Evolutionary conservation across 805 yeast species (phyloP).

Genomic region (Teunomyces tritomae): DNA sequence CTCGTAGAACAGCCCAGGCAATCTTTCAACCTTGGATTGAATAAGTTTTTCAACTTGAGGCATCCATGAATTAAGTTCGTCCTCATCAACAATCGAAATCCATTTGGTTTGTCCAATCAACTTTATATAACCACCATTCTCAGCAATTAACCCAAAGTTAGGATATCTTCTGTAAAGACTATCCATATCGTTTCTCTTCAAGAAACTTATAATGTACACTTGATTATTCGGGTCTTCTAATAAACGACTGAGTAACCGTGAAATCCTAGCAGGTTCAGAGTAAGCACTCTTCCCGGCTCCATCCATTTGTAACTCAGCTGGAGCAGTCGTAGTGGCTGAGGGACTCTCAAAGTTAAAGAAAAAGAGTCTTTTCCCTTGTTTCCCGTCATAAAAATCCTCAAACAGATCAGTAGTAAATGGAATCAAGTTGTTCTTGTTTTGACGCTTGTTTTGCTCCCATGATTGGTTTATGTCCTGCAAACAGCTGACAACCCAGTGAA

Average conservation of each 20-base stretch:
- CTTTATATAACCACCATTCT: conserved; percentile 80
- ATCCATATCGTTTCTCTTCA: conserved; percentile 63
- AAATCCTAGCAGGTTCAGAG: conserved; percentile 61
- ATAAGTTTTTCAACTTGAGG: conserved; percentile 54
- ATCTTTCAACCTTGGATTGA: conserved; percentile 63
- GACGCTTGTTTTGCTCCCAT: conserved; percentile 32
- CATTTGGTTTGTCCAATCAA: conserved; percentile 51
- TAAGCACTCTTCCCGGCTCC: conserved; percentile 20
- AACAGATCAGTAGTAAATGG: conserved; percentile 36
- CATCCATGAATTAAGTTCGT: conserved; percentile 53
- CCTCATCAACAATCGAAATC: conserved; percentile 58
- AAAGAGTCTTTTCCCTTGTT: conserved; percentile 43
- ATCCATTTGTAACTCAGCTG: background rate
- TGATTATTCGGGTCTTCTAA: conserved; percentile 55
- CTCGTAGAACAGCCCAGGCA: conserved; percentile 74
- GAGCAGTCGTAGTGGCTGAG: conserved; percentile 22
- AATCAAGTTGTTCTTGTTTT: conserved; percentile 19
- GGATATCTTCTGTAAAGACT: conserved; percentile 65
- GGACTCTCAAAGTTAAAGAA: conserved; percentile 50
- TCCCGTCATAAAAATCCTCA: conserved; percentile 25
- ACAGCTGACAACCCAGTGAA: conserved; percentile 67
- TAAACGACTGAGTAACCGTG: conserved; percentile 58
- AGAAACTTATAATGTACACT: conserved; percentile 70
- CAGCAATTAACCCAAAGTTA: conserved; percentile 81
- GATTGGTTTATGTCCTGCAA: conserved; percentile 49